These are phyloP conservation scores for Ascoidea asiatica DNA, from an alignment of 805 yeast species.

Conservation along the genomic window DNA sequence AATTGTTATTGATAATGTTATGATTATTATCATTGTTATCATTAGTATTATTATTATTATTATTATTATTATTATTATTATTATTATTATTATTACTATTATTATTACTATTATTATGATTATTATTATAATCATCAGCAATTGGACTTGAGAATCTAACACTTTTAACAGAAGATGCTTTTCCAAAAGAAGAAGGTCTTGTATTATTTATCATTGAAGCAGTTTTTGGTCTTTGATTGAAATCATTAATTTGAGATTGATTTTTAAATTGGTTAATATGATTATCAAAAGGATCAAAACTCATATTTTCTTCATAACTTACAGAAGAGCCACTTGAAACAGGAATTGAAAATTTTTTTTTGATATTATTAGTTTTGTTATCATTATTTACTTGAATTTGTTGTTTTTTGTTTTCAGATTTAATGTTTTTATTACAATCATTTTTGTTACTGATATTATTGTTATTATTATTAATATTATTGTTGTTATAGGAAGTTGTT, in stretches of 20 bases:
- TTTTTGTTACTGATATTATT: no score
- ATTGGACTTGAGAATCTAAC: not conserved
- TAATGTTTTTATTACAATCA: not conserved
- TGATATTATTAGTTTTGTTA: no score
- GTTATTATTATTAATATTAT: not conserved
- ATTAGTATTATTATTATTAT: not conserved
- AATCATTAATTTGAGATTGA: no score
- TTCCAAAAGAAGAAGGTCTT: not conserved
- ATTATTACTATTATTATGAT: not conserved
- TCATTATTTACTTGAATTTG: no score
- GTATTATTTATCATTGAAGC: not conserved
- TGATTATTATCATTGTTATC: not conserved
- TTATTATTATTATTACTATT: not conserved
- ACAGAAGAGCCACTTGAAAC: not conserved
- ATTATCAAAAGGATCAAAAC: not conserved
- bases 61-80: conserved; percentile 1
- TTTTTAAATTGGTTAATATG: no score
- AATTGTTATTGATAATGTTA: no score
- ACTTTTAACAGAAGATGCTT: not conserved
- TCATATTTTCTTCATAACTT: not conserved
- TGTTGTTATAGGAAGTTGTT: no score
- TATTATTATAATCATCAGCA: not conserved
- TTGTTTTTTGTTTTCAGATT: no score
- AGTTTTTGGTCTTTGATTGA: not conserved
- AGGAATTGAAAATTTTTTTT: not conserved